These are phyloP conservation scores for Globisporangium middletonii DNA, from an alignment of 352 stramenopile genomes.

Conservation along the genomic window DNA sequence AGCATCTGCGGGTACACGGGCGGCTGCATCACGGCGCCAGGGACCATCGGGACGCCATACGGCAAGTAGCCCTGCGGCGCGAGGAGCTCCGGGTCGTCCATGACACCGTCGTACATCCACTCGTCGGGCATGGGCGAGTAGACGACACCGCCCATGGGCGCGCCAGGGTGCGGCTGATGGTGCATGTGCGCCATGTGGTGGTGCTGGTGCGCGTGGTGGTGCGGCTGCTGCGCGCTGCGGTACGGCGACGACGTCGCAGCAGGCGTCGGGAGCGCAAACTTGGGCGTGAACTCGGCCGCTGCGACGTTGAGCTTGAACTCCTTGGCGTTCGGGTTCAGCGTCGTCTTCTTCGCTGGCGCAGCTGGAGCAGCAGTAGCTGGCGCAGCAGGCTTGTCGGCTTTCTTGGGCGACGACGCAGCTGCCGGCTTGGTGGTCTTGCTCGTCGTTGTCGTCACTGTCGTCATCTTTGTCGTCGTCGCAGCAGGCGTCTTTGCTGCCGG, in stretches of 20 bases:
- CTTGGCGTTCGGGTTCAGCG: slow-evolving; percentile 80
- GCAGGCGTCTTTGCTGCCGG: slow-evolving; percentile 6
- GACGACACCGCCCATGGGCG: slow-evolving; percentile 30
- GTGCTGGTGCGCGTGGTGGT: slow-evolving; percentile 8
- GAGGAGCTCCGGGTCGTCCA: slow-evolving; percentile 43
- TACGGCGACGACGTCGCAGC: slow-evolving; percentile 41
- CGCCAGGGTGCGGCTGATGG: slow-evolving; percentile 24
- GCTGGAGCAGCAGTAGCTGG: background rate
- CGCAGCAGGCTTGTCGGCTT: background rate
- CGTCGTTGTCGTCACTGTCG: background rate
- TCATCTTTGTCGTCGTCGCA: background rate
- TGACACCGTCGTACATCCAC: slow-evolving; percentile 68
- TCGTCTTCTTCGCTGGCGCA: slow-evolving; percentile 46
- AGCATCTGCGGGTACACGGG: slow-evolving; percentile 63
- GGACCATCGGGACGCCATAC: slow-evolving; percentile 58
- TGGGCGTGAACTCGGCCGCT: slow-evolving; percentile 65
- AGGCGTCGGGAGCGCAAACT: slow-evolving; percentile 23
- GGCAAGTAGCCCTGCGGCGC: slow-evolving; percentile 50
- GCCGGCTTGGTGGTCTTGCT: background rate
- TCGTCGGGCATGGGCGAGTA: slow-evolving; percentile 57
- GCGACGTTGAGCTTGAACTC: slow-evolving; percentile 80
- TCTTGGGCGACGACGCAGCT: slow-evolving; percentile 1
- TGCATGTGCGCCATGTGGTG: slow-evolving; percentile 19
- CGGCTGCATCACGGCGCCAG: slow-evolving; percentile 54
- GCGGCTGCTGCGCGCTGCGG: slow-evolving; percentile 16